Percentiles rank a stretch among this genome's conserved stretches.
Evolutionary conservation across 768 basidiomycete genomes (phyloP).

Genomic region (Trametes elegans): DNA sequence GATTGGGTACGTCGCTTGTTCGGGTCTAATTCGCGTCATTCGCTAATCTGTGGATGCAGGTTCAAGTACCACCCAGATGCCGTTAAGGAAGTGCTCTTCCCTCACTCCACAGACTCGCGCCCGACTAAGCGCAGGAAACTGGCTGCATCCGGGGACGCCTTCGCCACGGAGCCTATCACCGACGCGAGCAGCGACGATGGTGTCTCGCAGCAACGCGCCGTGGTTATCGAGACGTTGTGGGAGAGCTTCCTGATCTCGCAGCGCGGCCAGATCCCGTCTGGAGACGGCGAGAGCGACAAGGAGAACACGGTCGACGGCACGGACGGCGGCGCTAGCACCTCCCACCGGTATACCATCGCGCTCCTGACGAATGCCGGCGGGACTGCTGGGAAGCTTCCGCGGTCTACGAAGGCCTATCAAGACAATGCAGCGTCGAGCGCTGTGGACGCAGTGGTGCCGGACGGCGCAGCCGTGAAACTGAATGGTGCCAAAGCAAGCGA

Average conservation of each 20-base stretch:
- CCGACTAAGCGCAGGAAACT: slow-evolving; percentile 20
- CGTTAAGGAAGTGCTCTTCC: slow-evolving; percentile 27
- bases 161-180: not conserved
- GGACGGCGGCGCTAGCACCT: not conserved
- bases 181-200: slow-evolving; percentile 9
- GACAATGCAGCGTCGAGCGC: not conserved
- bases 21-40: not conserved
- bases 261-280: slow-evolving; percentile 14
- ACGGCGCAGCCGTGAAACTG: not conserved
- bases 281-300: slow-evolving; percentile 12
- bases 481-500: not conserved
- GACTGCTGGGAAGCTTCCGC: slow-evolving; percentile 9
- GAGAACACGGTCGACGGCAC: slow-evolving; percentile 16
- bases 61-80: slow-evolving; percentile 32
- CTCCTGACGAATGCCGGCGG: slow-evolving; percentile 15
- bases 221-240: slow-evolving; percentile 30
- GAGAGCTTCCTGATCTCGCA: slow-evolving; percentile 30
- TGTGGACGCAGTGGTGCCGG: not conserved
- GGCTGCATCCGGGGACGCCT: not conserved
- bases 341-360: slow-evolving; percentile 19
- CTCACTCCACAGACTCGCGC: not conserved
- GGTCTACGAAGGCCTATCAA: not conserved
- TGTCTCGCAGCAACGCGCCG: slow-evolving; percentile 13
- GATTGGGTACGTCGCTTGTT: not conserved
- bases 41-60: slow-evolving; percentile 8